A percentile compares a stretch with the other conserved stretches of the same genome.
These are phyloP conservation scores for Talaromyces thailandensis DNA, from an alignment of 495 filamentous ascomycete species.

Conservation along the genomic window DNA sequence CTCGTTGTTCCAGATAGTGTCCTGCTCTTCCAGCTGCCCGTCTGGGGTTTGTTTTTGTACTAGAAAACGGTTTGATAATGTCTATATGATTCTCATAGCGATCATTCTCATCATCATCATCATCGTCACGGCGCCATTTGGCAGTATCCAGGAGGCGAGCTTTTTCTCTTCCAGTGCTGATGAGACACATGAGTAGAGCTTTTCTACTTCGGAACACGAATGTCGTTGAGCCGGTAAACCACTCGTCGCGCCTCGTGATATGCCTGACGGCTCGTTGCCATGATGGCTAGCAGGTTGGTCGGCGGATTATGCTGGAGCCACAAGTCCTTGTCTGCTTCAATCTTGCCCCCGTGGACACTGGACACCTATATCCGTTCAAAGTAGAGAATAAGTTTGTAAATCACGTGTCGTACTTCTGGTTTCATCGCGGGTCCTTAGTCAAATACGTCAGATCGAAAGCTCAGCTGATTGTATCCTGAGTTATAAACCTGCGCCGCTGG, in stretches of 20 bases:
- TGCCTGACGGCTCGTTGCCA: neutral
- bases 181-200: neutral
- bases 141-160: neutral
- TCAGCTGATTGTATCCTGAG: too few species aligned
- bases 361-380: neutral
- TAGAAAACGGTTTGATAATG: neutral
- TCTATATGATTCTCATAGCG: neutral
- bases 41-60: neutral
- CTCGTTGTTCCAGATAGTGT: neutral
- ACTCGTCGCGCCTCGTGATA: constrained; percentile 3
- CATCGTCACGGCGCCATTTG: neutral
- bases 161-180: neutral
- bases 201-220: neutral
- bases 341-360: neutral
- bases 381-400: neutral
- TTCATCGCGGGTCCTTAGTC: neutral
- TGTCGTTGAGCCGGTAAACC: neutral
- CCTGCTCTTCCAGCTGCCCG: neutral
- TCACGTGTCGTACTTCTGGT: neutral
- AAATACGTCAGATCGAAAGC: neutral
- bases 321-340: neutral
- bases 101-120: neutral
- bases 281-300: neutral
- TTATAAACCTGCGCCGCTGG: neutral
- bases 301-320: constrained; percentile 3